phyloP scores from a whole-genome alignment of 495 filamentous ascomycete species.

The Penicillium argentinense region DNA sequence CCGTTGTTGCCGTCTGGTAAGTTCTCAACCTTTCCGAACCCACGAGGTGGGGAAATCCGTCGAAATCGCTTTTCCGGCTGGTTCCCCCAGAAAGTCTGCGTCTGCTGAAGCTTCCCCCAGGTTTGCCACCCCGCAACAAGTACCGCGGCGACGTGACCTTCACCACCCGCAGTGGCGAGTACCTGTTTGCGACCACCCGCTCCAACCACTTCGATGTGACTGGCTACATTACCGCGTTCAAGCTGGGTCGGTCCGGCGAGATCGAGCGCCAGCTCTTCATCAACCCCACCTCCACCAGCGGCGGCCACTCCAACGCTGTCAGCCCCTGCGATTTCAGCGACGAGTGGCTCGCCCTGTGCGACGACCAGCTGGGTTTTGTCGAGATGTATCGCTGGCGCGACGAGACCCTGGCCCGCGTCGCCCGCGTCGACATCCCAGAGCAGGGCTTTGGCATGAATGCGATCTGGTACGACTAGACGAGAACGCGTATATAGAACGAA shows the following conservation, averaged over 20 bases:
- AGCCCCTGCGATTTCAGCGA: slow-evolving; percentile 77
- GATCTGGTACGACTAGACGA: slow-evolving; percentile 76
- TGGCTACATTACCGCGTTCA: slow-evolving; percentile 78
- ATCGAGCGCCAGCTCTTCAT: slow-evolving; percentile 76
- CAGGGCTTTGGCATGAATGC: slow-evolving; percentile 88
- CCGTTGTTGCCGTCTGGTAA: slow-evolving; percentile 73
- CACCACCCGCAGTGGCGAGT: slow-evolving; percentile 61
- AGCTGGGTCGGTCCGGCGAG: slow-evolving; percentile 64
- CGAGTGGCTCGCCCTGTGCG: slow-evolving; percentile 81
- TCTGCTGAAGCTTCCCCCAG: slow-evolving; percentile 32
- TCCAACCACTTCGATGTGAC: slow-evolving; percentile 72
- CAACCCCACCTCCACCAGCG: slow-evolving; percentile 80
- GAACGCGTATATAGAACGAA: neutral
- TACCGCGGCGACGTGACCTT: slow-evolving; percentile 80
- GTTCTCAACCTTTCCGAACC: slow-evolving; percentile 1
- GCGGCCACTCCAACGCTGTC: slow-evolving; percentile 82
- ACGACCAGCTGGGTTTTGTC: slow-evolving; percentile 81
- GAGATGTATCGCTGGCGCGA: slow-evolving; percentile 83
- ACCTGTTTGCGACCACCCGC: slow-evolving; percentile 79
- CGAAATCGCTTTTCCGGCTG: slow-evolving; percentile 18
- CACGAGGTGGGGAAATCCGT: too few relatives aligned
- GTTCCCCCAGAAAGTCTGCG: neutral
- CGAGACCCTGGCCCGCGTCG: slow-evolving; percentile 73
- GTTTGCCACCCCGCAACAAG: slow-evolving; percentile 48
- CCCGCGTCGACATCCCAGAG: slow-evolving; percentile 70